Evolutionary conservation across 495 filamentous ascomycete species (phyloP).

Genomic region (Daldinia vernicosa): DNA sequence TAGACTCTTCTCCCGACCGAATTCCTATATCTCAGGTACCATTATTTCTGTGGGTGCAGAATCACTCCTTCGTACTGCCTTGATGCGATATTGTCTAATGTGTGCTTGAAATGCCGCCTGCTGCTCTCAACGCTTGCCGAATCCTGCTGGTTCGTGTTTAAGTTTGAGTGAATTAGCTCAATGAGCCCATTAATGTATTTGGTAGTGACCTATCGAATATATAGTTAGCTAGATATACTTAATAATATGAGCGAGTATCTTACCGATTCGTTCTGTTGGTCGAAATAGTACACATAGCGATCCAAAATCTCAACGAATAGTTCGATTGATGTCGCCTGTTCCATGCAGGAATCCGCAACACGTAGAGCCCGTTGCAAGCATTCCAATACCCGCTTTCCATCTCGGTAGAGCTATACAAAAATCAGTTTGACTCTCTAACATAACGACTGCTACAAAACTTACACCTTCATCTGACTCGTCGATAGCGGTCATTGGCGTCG

Average conservation of each 20-base stretch:
- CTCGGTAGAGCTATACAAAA: constrained; percentile 81
- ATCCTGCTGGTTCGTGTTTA: constrained; percentile 81
- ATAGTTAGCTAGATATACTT: neutral
- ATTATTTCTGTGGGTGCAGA: constrained; percentile 70
- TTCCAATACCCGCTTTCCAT: constrained; percentile 95
- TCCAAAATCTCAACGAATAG: constrained; percentile 98
- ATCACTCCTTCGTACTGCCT: constrained; percentile 94
- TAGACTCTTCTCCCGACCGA: neutral
- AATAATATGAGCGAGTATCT: constrained; percentile 37
- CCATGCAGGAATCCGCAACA: constrained; percentile 98
- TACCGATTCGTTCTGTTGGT: constrained; percentile 97
- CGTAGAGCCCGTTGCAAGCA: constrained; percentile 94
- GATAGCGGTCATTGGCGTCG: constrained; percentile 82
- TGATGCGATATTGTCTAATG: constrained; percentile 88
- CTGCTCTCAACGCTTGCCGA: constrained; percentile 82
- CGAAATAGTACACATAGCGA: constrained; percentile 98
- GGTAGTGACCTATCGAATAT: constrained; percentile 75
- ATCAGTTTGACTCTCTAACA: constrained; percentile 6
- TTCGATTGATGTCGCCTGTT: constrained; percentile 96
- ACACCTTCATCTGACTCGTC: constrained; percentile 86
- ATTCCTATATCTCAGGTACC: neutral
- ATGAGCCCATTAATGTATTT: constrained; percentile 99
- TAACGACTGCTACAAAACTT: constrained; percentile 46
- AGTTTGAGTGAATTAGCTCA: constrained; percentile 96
- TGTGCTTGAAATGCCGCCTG: constrained; percentile 90